These are phyloP conservation scores for Sporothrix pseudoabietina DNA, from an alignment of 2,329 filamentous ascomycete genomes.

Conservation along the genomic window DNA sequence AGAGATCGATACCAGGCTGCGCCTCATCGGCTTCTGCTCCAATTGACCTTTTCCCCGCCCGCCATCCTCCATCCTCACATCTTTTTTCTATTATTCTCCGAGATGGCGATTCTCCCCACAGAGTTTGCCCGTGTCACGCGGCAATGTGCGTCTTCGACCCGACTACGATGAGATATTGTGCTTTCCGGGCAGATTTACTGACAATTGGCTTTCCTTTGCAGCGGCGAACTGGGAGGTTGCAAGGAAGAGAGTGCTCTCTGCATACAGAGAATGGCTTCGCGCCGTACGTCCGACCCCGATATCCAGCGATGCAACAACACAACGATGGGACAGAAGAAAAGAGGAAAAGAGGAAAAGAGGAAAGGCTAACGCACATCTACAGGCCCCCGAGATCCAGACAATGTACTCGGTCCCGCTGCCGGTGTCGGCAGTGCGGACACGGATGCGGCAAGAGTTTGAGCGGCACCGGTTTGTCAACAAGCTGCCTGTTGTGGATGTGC, in stretches of 20 bases:
- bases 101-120: slow-evolving; percentile 84
- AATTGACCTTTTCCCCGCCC: background rate
- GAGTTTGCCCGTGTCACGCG: slow-evolving; percentile 82
- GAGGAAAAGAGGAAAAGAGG: background rate
- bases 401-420: slow-evolving; percentile 96
- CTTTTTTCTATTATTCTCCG: background rate
- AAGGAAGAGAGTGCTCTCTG: slow-evolving; percentile 79
- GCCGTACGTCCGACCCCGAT: slow-evolving; percentile 66
- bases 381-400: slow-evolving; percentile 95
- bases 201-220: slow-evolving; percentile 44
- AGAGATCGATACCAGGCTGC: slow-evolving; percentile 8
- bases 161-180: background rate
- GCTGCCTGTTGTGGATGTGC: slow-evolving; percentile 81
- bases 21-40: background rate
- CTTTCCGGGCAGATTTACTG: background rate
- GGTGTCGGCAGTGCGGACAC: slow-evolving; percentile 83
- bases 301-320: background rate
- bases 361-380: background rate
- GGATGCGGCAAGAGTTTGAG: slow-evolving; percentile 96
- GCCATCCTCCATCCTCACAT: background rate
- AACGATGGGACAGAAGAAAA: background rate
- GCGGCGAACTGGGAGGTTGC: slow-evolving; percentile 89
- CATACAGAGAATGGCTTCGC: slow-evolving; percentile 95
- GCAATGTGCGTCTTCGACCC: slow-evolving; percentile 62
- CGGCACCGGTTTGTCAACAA: slow-evolving; percentile 91